Base-by-base conservation (phyloP, 257 asterid genomes). In the Ilex asprella region DNA sequence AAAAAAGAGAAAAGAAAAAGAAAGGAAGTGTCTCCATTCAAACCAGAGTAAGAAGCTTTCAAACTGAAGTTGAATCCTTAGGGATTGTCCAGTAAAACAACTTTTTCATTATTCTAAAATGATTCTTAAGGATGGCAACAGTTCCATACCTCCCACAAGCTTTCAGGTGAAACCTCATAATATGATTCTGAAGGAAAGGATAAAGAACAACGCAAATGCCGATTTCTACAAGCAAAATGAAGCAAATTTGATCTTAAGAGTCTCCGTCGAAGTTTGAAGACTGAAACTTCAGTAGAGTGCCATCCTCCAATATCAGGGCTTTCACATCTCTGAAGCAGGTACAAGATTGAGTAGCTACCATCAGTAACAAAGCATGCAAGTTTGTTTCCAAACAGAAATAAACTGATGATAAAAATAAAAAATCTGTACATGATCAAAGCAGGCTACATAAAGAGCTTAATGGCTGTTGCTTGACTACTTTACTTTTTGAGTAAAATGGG, bases 111-210 rank as follows among this genome's bases (percentile, higher is more conserved):
- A 35, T 35, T 21, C 27, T 21, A 21, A 21, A 21, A 21, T 35
- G 41, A 4, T 35, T 35, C 41, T 35, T 0, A 4, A 46, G 52
- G 4, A 10, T 46, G n/a, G 2, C 52, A 46, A 46, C 10, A 46
- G 52, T 46, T 46, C 65, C 70, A 3, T 78, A 91, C 97, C 96
- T 91, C 84, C 97, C 97, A 91, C 78, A 91, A 84, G 74, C 91
- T 91, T 67, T 84, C 86, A 10, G 91, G 86, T 68, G 95, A 76
- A 63, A 83, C 81, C 44, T 80, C 84, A 15, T 53, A 74, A 57
- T 39, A 74, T 30, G 59, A 41, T 68, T 83, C 81, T 47, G 80
- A 61, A 60, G 66, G 70, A 67, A 73, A 68, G 64, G 84, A 78
- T 43, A 78, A 64, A 49, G 87, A 84, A 73, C 89, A 79, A 67